Conservation (phyloP, 768 basidiomycete species). For the Tubosaeta sp. region DNA sequence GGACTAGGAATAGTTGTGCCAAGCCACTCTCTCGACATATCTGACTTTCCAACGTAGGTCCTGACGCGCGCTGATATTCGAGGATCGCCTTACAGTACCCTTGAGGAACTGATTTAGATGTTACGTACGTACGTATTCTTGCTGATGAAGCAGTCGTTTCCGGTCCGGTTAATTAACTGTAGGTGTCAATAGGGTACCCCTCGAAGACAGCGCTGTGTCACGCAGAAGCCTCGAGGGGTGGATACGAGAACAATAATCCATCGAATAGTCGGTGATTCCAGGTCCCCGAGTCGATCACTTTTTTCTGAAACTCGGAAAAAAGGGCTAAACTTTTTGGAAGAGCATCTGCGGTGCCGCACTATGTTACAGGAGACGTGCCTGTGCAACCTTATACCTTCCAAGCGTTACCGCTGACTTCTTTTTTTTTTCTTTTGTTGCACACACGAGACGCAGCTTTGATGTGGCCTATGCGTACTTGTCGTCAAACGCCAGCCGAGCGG, state of each 20-base stretch:
- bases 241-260: neutral
- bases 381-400: neutral
- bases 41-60: neutral
- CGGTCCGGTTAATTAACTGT: neutral
- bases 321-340: neutral
- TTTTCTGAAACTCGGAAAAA: neutral
- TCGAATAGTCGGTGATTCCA: neutral
- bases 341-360: neutral
- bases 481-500: neutral
- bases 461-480: neutral
- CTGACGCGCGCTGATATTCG: neutral
- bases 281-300: neutral
- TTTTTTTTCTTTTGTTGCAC: neutral
- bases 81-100: neutral
- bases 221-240: conserved; percentile 4
- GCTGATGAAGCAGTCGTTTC: conserved; percentile 4
- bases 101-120: neutral
- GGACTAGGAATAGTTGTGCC: neutral
- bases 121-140: conserved; percentile 4
- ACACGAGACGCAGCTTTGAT: neutral
- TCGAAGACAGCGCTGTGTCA: neutral
- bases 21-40: neutral
- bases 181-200: neutral
- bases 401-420: neutral
- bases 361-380: neutral